These are phyloP conservation scores for Lolium rigidum DNA, from an alignment of 176 grass and related monocot species.

Conservation along the genomic window DNA sequence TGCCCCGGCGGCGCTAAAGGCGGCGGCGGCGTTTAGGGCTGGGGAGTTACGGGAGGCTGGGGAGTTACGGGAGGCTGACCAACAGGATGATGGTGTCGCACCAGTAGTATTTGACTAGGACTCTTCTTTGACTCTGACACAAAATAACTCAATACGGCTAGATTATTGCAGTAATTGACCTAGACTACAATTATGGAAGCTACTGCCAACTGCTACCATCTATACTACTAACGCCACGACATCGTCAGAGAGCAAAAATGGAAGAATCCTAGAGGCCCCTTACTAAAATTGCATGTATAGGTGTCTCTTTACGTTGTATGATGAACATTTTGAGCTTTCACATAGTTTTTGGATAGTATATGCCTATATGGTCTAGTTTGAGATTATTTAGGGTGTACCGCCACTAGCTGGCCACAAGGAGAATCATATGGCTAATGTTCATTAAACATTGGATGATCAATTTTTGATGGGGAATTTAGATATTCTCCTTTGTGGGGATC, in stretches of 20 bases:
- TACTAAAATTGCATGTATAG: not conserved
- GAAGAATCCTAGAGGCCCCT: not conserved
- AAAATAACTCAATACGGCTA: too few relatives aligned
- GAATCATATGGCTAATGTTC: not conserved
- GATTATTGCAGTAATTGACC: too few relatives aligned
- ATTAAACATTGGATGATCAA: not conserved
- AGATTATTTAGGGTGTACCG: not conserved
- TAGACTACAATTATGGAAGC: too few relatives aligned
- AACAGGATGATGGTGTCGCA: too few relatives aligned
- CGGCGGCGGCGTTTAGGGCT: too few relatives aligned
- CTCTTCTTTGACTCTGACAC: too few relatives aligned
- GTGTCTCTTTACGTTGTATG: not conserved
- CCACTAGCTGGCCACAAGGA: not conserved
- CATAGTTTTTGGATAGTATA: not conserved
- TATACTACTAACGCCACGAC: too few relatives aligned
- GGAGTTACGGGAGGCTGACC: too few relatives aligned
- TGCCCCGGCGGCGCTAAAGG: too few relatives aligned
- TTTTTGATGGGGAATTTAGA: not conserved
- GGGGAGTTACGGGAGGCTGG: too few relatives aligned
- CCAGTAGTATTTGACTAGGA: too few relatives aligned
- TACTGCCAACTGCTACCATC: too few relatives aligned
- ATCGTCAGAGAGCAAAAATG: not conserved
- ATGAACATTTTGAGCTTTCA: not conserved
- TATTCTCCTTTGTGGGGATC: constrained; percentile 16
- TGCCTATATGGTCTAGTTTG: not conserved